These are phyloP conservation scores for Botrytis paeoniae DNA, from an alignment of 2,329 filamentous ascomycete species.

Conservation along the genomic window DNA sequence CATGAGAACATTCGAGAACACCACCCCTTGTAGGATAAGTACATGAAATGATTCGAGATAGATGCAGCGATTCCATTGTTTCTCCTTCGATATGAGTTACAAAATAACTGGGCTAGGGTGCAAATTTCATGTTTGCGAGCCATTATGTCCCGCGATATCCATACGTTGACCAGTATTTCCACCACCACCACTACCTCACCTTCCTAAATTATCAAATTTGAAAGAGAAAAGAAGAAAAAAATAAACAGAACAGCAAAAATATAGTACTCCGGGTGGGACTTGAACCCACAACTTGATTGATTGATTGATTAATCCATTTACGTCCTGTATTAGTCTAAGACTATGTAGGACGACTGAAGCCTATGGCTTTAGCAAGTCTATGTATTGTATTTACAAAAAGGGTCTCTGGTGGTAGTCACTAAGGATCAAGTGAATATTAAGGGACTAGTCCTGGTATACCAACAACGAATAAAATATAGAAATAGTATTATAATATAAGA, in stretches of 20 bases:
- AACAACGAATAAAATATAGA: no score
- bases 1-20: not conserved
- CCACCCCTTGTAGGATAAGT: not conserved
- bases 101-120: not conserved
- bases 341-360: no score
- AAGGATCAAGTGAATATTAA: no score
- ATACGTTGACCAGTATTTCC: not conserved
- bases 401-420: no score
- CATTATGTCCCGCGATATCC: not conserved
- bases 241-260: not conserved
- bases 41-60: not conserved
- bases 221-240: not conserved
- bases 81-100: not conserved
- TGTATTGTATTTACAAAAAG: no score
- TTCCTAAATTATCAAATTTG: not conserved
- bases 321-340: no score
- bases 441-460: no score
- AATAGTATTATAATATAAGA: no score
- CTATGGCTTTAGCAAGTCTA: no score
- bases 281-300: no score
- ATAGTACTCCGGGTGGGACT: constrained; percentile 19
- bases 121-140: not conserved
- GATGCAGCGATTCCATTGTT: not conserved
- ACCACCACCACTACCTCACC: not conserved
- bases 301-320: no score